Evolutionary conservation across 257 asterid species (phyloP).

Genomic region (Nicotiana noctiflora): DNA sequence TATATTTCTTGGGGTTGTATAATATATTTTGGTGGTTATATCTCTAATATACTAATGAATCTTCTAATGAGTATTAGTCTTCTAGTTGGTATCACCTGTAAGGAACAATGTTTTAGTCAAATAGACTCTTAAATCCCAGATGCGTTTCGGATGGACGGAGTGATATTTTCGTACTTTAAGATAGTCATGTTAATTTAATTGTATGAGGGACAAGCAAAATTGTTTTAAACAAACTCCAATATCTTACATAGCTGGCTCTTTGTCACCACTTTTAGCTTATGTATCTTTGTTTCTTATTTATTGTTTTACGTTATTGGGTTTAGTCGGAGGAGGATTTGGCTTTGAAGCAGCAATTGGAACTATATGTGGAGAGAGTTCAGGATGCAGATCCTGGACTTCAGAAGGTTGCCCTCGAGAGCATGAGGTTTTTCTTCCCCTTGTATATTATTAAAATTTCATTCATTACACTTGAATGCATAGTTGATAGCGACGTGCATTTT

Average conservation of each 20-base stretch:
- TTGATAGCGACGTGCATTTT: neutral
- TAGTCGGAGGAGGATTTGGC: conserved; percentile 96
- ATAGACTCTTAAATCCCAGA: neutral
- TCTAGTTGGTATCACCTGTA: neutral
- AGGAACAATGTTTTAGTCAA: neutral
- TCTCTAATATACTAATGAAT: neutral
- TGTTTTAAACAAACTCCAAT: neutral
- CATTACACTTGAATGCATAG: neutral
- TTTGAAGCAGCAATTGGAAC: conserved; percentile 79
- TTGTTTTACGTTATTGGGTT: conserved; percentile 6
- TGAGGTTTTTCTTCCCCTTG: conserved; percentile 45
- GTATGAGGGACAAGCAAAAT: neutral
- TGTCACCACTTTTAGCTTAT: neutral
- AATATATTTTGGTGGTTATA: too few relatives aligned
- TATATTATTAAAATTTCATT: neutral
- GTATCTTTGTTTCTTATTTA: neutral
- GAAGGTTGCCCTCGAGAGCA: conserved; percentile 79
- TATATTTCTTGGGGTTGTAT: too few relatives aligned
- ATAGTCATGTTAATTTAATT: neutral
- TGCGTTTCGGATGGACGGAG: neutral
- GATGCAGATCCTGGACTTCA: conserved; percentile 82
- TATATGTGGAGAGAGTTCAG: conserved; percentile 84
- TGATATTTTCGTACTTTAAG: neutral
- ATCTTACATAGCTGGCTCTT: neutral
- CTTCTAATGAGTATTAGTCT: too few relatives aligned